Evolutionary conservation across 257 asterid species (phyloP), one percentile per base, ranked within the genome.

Genomic region (Przewalskia tangutica): DNA sequence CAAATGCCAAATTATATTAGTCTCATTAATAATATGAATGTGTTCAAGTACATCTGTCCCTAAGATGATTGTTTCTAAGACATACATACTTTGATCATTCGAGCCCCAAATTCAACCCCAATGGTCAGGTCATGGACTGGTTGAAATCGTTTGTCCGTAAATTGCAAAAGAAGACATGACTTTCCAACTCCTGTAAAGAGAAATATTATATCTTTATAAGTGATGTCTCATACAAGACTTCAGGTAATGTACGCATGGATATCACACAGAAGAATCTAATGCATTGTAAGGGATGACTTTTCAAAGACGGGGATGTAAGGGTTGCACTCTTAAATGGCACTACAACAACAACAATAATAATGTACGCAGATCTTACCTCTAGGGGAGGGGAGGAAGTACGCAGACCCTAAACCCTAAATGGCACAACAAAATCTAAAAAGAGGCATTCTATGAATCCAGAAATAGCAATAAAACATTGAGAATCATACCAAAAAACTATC

Each of bases 51-150:
- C n/a, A n/a, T n/a, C n/a, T n/a, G n/a, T n/a, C n/a, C n/a, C n/a
- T n/a, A n/a, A n/a, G n/a, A n/a, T n/a, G n/a, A n/a, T n/a, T n/a
- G n/a, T n/a, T n/a, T n/a, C n/a, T n/a, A n/a, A n/a, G n/a, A n/a
- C n/a, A n/a, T n/a, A n/a, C n/a, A n/a, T n/a, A n/a, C n/a, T n/a
- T 91, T 91, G 86, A 91, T 85, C 92, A 89, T 92, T 83, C 92
- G 84, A 59, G 92, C 92, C 17, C 98, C 97, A 86, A 94, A 91
- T 81, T 89, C 97, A n/a, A 88, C 95, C 53, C 97, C 97, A 23
- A 94, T 92, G 34, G 98, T 94, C 85, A 92, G 84, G 87, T 92
- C 97, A 81, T 94, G 97, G 58, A 90, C 94, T 0, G 97, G 98
- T 83, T 90, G 97, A 86, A 94, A 94, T 38, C 98, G 88, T 78